phyloP scores from a whole-genome alignment of 305 asterid genomes.

The Fraxinus paxiana region DNA sequence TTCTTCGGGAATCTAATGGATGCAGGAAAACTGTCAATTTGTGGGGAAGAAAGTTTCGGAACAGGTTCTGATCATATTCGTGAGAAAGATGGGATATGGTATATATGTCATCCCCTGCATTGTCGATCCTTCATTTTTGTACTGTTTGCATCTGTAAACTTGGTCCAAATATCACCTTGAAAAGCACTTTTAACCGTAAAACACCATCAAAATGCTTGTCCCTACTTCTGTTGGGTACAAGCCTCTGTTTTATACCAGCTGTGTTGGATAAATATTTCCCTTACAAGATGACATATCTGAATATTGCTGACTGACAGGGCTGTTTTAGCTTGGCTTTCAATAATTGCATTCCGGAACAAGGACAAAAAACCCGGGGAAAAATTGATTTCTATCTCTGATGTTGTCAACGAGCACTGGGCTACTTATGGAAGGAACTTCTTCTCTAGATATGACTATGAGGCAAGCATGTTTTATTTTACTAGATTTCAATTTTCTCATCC shows the following conservation, averaged over 20 bases:
- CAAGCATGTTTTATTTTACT: slow-evolving; percentile 28
- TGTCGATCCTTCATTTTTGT: background rate
- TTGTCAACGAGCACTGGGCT: slow-evolving; percentile 88
- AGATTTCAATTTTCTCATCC: slow-evolving; percentile 4
- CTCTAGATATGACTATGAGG: slow-evolving; percentile 96
- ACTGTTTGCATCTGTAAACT: slow-evolving; percentile 5
- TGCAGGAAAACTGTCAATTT: slow-evolving; percentile 84
- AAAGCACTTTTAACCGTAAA: background rate
- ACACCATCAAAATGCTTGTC: background rate
- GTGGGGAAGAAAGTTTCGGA: slow-evolving; percentile 99
- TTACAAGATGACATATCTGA: background rate
- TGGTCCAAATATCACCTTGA: background rate
- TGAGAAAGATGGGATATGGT: slow-evolving; percentile 99
- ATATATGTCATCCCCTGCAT: slow-evolving; percentile 22
- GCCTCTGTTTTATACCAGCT: background rate
- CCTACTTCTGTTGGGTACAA: background rate
- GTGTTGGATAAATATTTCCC: background rate
- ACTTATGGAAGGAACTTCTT: slow-evolving; percentile 89
- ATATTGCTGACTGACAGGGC: slow-evolving; percentile 56
- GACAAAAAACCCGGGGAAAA: slow-evolving; percentile 71
- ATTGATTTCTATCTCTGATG: slow-evolving; percentile 79
- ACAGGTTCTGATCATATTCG: slow-evolving; percentile 98
- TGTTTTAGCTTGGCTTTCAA: slow-evolving; percentile 93
- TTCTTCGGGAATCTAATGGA: slow-evolving; percentile 97
- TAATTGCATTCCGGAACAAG: slow-evolving; percentile 75